Conservation (phyloP, 768 basidiomycete species). For the Mycena maculata region DNA sequence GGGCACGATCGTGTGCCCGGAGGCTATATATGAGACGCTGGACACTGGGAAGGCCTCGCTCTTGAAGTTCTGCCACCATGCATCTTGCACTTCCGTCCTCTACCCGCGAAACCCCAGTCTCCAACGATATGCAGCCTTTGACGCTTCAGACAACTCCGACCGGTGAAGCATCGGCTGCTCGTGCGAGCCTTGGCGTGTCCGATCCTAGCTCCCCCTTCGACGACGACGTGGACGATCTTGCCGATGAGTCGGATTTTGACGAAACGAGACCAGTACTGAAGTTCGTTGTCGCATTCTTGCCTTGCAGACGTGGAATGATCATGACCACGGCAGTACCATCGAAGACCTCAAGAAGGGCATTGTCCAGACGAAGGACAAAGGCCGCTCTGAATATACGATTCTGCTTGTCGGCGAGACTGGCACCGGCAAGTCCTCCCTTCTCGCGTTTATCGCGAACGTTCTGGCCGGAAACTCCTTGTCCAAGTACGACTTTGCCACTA, state of each 20-base stretch:
- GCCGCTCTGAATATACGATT: neutral
- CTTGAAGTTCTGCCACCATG: neutral
- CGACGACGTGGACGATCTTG: neutral
- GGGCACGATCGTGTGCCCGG: too few species aligned
- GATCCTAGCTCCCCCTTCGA: neutral
- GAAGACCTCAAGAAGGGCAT: constrained; percentile 5
- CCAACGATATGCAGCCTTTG: neutral
- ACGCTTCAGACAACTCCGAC: neutral
- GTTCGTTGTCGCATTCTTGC: constrained; percentile 1
- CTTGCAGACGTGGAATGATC: neutral
- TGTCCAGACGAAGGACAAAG: neutral
- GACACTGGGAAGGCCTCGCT: neutral
- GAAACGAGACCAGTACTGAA: neutral
- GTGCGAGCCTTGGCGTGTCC: neutral
- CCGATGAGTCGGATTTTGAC: neutral
- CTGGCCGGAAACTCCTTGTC: neutral
- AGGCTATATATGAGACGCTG: neutral
- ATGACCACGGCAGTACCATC: neutral
- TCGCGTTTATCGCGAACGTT: constrained; percentile 3
- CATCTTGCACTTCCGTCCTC: neutral
- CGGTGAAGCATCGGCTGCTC: neutral
- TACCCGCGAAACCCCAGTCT: neutral
- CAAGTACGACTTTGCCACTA: neutral
- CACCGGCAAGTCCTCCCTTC: constrained; percentile 1
- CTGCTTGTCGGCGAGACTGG: constrained; percentile 5